A percentile compares a stretch with the other conserved stretches of the same genome.
These are phyloP conservation scores for Naganishia friedmannii DNA, from an alignment of 768 basidiomycete species.

Conservation along the genomic window DNA sequence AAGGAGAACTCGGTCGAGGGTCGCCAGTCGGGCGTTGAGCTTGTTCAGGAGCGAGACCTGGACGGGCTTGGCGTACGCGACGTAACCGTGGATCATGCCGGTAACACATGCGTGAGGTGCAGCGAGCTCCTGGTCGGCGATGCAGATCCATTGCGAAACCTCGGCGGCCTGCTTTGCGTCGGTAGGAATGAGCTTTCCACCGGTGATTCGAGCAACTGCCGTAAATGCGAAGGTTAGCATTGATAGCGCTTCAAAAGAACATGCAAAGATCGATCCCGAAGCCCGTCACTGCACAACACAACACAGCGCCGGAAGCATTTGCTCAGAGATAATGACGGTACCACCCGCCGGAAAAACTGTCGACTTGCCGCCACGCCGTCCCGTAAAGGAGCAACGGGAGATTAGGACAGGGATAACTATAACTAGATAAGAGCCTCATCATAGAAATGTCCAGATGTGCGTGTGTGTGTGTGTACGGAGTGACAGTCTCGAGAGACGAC, in stretches of 20 bases:
- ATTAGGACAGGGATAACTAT: conserved; percentile 75
- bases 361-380: conserved; percentile 54
- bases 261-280: background rate
- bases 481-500: too few relatives aligned
- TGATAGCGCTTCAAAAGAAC: background rate
- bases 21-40: conserved; percentile 60
- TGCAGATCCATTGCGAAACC: conserved; percentile 80
- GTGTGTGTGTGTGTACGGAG: too few relatives aligned
- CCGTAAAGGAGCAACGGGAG: conserved; percentile 33
- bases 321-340: conserved; percentile 51
- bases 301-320: background rate
- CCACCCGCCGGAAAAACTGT: conserved; percentile 55
- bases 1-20: conserved; percentile 70
- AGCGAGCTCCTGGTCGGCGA: conserved; percentile 63
- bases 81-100: conserved; percentile 54
- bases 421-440: conserved; percentile 56
- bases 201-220: conserved; percentile 71
- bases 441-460: conserved; percentile 35
- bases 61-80: conserved; percentile 73
- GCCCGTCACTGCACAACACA: conserved; percentile 24
- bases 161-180: conserved; percentile 66
- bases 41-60: conserved; percentile 38
- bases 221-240: conserved; percentile 5
- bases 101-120: conserved; percentile 55
- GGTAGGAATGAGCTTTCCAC: conserved; percentile 75